Base-by-base conservation (phyloP, 306 rosid species). In the Begonia fuchsioides region DNA sequence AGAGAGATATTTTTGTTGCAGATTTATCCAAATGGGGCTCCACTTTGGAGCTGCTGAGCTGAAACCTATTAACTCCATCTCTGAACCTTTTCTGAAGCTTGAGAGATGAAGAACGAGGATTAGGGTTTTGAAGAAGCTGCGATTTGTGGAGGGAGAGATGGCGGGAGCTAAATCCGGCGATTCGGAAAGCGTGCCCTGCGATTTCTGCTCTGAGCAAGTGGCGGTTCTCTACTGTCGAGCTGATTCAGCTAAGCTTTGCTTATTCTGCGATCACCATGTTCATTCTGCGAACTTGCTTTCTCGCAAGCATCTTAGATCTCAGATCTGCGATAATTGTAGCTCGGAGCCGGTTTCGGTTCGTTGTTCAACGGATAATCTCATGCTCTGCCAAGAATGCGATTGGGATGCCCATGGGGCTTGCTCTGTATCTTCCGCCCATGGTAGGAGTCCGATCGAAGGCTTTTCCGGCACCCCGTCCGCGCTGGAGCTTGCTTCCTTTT, bases 221-320 rank as follows among this genome's bases (percentile, higher is more conserved):
- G 92, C 92, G 0, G 67, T 81, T 39, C 67, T 81, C 6, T 81
- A 74, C 59, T 81, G 92, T 32, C 48, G 74, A 52, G 92, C 92
- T 4, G 92, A 81, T 69, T 74, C 82, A 0, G 85, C 92, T 6
- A 81, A 71, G 85, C 85, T 77, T 8, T 81, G 92, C 58, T 49
- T 81, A 52, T 63, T 73, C 51, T 81, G 92, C 58, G 92, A 81
- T 57, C 72, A 68, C 40, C 92, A 68, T 13, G 92, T 81, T 17
- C 92, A 81, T 64, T 72, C 82, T 10, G 85, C 92, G 0, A 77
- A 81, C 61, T 47, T 55, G 14, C 82, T 81, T 44, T 74, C 85
- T 18, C 60, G 62, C 49, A 81, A 81, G 62, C 92, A 81, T 60
- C 41, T 53, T 14, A 75, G 85, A 2, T 77, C 82, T 3, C 79